Percentiles rank a stretch among this genome's conserved stretches.
Conservation (phyloP, 2,329 filamentous ascomycete genomes). For the Teratosphaeria gauchensis region DNA sequence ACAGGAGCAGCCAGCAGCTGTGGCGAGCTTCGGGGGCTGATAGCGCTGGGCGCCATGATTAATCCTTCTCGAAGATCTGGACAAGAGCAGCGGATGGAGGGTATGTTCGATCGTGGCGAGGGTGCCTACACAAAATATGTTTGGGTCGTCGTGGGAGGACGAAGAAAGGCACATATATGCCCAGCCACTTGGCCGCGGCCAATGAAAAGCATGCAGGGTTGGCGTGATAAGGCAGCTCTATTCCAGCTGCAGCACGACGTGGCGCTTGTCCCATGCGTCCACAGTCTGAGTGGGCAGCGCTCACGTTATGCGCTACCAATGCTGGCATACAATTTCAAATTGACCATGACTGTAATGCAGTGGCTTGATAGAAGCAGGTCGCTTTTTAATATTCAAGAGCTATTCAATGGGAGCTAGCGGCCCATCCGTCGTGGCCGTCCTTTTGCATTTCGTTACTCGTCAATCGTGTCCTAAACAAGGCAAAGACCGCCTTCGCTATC, state of each 20-base stretch:
- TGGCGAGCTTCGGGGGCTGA: neutral
- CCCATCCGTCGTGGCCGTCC: neutral
- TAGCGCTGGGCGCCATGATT: neutral
- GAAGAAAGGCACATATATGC: neutral
- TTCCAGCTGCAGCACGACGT: neutral
- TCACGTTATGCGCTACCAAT: neutral
- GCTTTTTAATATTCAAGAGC: neutral
- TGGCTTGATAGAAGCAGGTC: neutral
- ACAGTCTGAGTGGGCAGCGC: neutral
- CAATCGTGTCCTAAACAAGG: slow-evolving; percentile 1
- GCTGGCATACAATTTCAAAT: neutral
- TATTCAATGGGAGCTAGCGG: neutral
- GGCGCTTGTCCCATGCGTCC: neutral
- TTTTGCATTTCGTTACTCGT: neutral
- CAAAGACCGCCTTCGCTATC: slow-evolving; percentile 56
- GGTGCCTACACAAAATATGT: no score
- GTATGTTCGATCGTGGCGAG: no score
- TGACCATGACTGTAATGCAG: neutral
- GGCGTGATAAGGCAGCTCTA: neutral
- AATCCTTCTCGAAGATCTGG: no score
- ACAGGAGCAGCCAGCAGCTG: neutral
- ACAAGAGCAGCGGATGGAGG: no score
- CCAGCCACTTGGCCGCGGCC: neutral
- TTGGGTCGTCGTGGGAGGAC: no score
- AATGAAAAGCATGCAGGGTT: neutral